phyloP scores from a whole-genome alignment of 225 moss, liverwort and hornwort species.

The Pseudoscleropodium purum region DNA sequence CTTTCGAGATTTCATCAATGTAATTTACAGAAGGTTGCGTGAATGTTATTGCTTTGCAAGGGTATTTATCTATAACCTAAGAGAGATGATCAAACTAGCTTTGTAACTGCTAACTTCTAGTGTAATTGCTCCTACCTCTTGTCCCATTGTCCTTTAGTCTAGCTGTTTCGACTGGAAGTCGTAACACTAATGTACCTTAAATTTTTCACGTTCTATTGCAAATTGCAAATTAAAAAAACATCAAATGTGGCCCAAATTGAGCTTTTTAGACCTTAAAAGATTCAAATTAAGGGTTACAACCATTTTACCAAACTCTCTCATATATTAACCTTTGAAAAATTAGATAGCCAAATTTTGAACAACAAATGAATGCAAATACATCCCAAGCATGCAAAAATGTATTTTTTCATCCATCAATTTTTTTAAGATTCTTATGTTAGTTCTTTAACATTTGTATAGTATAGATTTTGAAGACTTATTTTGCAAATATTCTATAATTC shows the following conservation, averaged over 20 bases:
- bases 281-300: background rate
- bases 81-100: too few relatives aligned
- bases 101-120: too few relatives aligned
- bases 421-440: background rate
- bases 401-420: background rate
- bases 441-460: background rate
- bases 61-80: too few relatives aligned
- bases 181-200: background rate
- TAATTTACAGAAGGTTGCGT: too few relatives aligned
- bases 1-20: too few relatives aligned
- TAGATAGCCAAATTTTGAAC: background rate
- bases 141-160: too few relatives aligned
- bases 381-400: accelerated
- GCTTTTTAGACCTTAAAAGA: background rate
- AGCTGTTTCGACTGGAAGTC: too few relatives aligned
- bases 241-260: background rate
- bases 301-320: too few relatives aligned
- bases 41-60: too few relatives aligned
- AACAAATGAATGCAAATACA: background rate
- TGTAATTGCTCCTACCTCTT: too few relatives aligned
- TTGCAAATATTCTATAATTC: background rate
- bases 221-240: background rate
- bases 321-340: accelerated
- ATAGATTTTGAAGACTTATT: background rate
- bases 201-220: background rate